Conservation (phyloP, 2,329 filamentous ascomycete genomes). For the Ilyonectria mors-panacis region DNA sequence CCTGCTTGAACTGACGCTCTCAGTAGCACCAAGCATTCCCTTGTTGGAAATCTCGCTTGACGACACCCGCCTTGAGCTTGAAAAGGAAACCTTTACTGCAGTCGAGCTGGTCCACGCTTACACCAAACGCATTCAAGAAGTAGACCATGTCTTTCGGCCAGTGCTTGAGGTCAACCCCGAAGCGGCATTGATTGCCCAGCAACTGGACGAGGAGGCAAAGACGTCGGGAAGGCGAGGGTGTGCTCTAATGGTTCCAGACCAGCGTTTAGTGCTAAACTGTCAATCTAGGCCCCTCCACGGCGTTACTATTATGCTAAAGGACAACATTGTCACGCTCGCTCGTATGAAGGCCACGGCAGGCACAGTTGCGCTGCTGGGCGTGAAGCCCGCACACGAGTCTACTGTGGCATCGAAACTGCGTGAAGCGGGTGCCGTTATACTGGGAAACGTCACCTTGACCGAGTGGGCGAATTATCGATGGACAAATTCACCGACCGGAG, state of each 20-base stretch:
- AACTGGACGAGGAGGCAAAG: slow-evolving; percentile 50
- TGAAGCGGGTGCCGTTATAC: slow-evolving; percentile 71
- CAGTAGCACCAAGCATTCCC: too few relatives aligned
- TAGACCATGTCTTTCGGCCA: slow-evolving; percentile 43
- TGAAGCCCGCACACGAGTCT: slow-evolving; percentile 66
- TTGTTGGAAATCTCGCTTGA: too few relatives aligned
- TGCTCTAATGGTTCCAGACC: neutral
- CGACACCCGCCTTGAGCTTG: too few relatives aligned
- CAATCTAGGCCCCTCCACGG: slow-evolving; percentile 69
- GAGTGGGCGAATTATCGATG: slow-evolving; percentile 71
- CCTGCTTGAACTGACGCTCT: too few relatives aligned
- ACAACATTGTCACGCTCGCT: slow-evolving; percentile 76
- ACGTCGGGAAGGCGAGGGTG: slow-evolving; percentile 28
- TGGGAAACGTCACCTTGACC: slow-evolving; percentile 75
- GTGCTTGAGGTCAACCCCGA: slow-evolving; percentile 57
- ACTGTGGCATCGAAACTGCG: slow-evolving; percentile 73
- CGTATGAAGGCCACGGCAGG: slow-evolving; percentile 75
- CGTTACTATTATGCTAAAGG: slow-evolving; percentile 76
- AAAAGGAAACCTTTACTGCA: slow-evolving; percentile 50
- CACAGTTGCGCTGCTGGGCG: slow-evolving; percentile 73
- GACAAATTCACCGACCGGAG: slow-evolving; percentile 58
- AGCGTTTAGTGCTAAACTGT: neutral
- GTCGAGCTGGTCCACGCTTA: slow-evolving; percentile 55
- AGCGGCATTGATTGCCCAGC: slow-evolving; percentile 55
- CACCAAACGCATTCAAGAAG: slow-evolving; percentile 45